phyloP scores from a whole-genome alignment of 352 stramenopile species.

The Phytophthora megakarya region DNA sequence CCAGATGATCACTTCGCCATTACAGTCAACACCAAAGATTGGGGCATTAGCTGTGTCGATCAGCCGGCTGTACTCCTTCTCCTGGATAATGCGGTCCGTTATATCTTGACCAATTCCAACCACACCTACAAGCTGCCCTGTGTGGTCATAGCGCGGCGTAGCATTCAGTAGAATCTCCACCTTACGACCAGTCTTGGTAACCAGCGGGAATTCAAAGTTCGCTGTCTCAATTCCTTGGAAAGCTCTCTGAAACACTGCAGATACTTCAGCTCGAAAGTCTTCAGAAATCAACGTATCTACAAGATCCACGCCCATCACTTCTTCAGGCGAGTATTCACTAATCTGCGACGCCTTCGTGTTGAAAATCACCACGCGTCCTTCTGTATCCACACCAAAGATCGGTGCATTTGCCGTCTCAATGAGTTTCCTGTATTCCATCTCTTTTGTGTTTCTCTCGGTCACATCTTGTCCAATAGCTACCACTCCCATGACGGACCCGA shows the following conservation, averaged over 20 bases:
- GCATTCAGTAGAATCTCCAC: slow-evolving; percentile 71
- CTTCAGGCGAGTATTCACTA: slow-evolving; percentile 64
- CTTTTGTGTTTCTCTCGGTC: slow-evolving; percentile 68
- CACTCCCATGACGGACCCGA: slow-evolving; percentile 44
- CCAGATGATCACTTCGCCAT: slow-evolving; percentile 78
- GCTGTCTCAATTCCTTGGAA: slow-evolving; percentile 50
- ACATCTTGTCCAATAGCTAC: slow-evolving; percentile 68
- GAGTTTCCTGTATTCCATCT: slow-evolving; percentile 73
- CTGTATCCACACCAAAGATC: slow-evolving; percentile 80
- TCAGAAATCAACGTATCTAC: slow-evolving; percentile 76
- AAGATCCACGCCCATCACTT: slow-evolving; percentile 65
- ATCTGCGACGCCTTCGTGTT: slow-evolving; percentile 79
- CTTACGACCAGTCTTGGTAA: slow-evolving; percentile 57
- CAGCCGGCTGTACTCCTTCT: slow-evolving; percentile 42
- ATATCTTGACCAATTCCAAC: slow-evolving; percentile 60
- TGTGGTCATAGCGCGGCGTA: slow-evolving; percentile 70
- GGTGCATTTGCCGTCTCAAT: slow-evolving; percentile 90
- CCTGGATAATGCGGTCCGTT: slow-evolving; percentile 51
- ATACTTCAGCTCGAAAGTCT: slow-evolving; percentile 41
- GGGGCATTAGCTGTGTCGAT: slow-evolving; percentile 50
- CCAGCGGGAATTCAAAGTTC: slow-evolving; percentile 70
- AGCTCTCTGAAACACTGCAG: slow-evolving; percentile 42
- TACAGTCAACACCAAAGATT: slow-evolving; percentile 75
- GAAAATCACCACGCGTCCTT: slow-evolving; percentile 69
- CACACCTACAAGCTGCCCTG: slow-evolving; percentile 52